Evolutionary conservation across 176 grass and related monocot genomes (phyloP), one percentile per base, ranked within the genome.

Genomic region (Musa troglodytarum): DNA sequence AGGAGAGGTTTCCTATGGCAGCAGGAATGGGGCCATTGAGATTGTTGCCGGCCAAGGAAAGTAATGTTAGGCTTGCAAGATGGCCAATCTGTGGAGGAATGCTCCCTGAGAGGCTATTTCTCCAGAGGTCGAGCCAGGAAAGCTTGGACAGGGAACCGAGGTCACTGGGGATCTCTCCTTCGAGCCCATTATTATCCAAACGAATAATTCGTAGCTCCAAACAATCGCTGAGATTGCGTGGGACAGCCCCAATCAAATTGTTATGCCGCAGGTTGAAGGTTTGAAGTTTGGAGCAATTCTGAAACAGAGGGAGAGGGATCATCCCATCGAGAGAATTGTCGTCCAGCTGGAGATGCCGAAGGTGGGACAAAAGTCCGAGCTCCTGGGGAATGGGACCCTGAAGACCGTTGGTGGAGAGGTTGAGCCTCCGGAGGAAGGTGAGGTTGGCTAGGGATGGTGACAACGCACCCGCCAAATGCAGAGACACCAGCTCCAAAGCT

Each of bases 271-370:
- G 17, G 74, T 49, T 76, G 1, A 93, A 9, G 4, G 71, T 22
- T 34, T 61, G 8, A 29, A 93, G 85, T 17, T 25, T 11, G 1
- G 63, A 66, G 10, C 63, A 66, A 17, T 57, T 57, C 1, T 16
- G 69, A 1, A 76, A 77, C 4, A 85, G 74, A 14, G 75, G 73
- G 11, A 63, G 81, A 13, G 90, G 90, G 20, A 92, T 80, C 17
- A 10, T 64, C 29, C 86, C 89, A 61, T 79, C 51, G 1, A 92
- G 26, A 28, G 74, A 68, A 74, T 92, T 92, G 23, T 43, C 61
- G 78, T 86, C 88, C 56, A 92, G 25, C 70, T 84, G 81, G 19
- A 88, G 80, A 74, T 49, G 62, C 29, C 25, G 72, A n/a, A 92
- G 83, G 8, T 29, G 55, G 56, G 73, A 67, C 8, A 86, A 53